Percentiles rank a stretch among this genome's conserved stretches.
Conservation (phyloP, 2,329 filamentous ascomycete species). For the Hypomyces perniciosus region DNA sequence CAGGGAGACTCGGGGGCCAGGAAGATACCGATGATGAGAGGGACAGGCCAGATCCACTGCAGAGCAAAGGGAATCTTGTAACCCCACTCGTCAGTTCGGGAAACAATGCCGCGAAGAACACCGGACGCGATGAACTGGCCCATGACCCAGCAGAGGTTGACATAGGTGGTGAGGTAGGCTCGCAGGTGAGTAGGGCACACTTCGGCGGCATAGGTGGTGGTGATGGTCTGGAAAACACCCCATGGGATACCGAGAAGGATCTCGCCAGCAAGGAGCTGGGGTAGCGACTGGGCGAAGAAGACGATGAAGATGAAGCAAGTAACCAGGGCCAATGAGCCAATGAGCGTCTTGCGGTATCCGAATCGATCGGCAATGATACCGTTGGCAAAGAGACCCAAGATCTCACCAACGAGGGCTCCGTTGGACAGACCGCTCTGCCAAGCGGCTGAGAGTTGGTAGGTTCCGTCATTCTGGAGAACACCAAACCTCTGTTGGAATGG, state of each 20-base stretch:
- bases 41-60: constrained; percentile 45
- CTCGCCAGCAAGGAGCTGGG: constrained; percentile 38
- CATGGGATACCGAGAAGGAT: constrained; percentile 43
- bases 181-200: constrained; percentile 40
- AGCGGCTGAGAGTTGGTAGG: constrained; percentile 40
- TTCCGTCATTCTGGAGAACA: constrained; percentile 26
- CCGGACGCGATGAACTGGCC: constrained; percentile 42
- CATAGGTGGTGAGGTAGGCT: constrained; percentile 43
- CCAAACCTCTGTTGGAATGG: constrained; percentile 37
- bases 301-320: constrained; percentile 42
- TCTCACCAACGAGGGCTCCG: constrained; percentile 41
- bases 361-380: constrained; percentile 42
- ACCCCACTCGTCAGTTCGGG: constrained; percentile 34
- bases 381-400: constrained; percentile 44
- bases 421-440: constrained; percentile 50
- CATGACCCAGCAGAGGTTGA: constrained; percentile 46
- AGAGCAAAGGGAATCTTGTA: constrained; percentile 45
- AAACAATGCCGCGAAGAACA: constrained; percentile 35
- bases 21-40: constrained; percentile 35
- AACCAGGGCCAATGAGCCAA: constrained; percentile 34
- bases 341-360: constrained; percentile 43
- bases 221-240: constrained; percentile 42
- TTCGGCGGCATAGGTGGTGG: constrained; percentile 44
- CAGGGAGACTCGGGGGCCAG: constrained; percentile 46
- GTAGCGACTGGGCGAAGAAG: constrained; percentile 39